Percentiles rank a stretch among this genome's conserved stretches.
Evolutionary conservation across 78 protist species (phyloP).

Genomic region (Tieghemostelium lacteum): DNA sequence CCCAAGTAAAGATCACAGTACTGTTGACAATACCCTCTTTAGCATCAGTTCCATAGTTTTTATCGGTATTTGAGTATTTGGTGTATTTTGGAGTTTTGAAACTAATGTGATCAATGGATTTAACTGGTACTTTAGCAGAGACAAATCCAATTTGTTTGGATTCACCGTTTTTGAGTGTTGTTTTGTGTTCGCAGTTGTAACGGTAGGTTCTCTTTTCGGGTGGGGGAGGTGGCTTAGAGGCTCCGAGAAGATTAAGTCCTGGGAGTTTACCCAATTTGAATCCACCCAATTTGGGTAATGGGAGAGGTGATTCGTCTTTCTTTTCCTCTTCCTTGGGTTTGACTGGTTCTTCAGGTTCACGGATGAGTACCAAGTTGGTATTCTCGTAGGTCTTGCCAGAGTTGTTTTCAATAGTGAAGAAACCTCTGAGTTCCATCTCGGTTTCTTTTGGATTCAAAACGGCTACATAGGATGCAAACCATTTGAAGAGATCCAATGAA

Average conservation of each 20-base stretch:
- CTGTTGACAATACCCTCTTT: constrained; percentile 12
- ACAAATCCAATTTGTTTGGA: constrained; percentile 56
- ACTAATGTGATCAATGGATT: constrained; percentile 19
- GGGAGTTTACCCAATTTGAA: constrained; percentile 39
- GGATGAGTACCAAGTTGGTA: constrained; percentile 11
- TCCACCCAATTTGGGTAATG: constrained; percentile 62
- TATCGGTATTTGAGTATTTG: constrained; percentile 10
- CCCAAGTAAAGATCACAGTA: constrained; percentile 31
- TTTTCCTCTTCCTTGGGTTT: background rate
- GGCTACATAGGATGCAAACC: constrained; percentile 36
- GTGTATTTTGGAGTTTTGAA: constrained; percentile 63
- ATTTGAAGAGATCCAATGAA: constrained; percentile 44
- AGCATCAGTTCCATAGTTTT: constrained; percentile 27
- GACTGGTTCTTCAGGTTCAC: constrained; percentile 30
- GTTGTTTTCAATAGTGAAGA: constrained; percentile 53
- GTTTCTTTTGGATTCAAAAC: constrained; percentile 59
- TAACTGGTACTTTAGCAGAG: constrained; percentile 38
- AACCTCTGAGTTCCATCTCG: constrained; percentile 65
- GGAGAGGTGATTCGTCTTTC: background rate
- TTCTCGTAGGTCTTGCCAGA: constrained; percentile 44
- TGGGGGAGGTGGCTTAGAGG: background rate
- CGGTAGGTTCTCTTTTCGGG: constrained; percentile 60
- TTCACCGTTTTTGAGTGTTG: constrained; percentile 29
- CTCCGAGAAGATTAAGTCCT: background rate
- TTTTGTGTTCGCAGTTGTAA: constrained; percentile 19